Percentiles rank a stretch among this genome's conserved stretches.
Conservation (phyloP, 1,139 yeast species). For the Pichiaceae sp. region DNA sequence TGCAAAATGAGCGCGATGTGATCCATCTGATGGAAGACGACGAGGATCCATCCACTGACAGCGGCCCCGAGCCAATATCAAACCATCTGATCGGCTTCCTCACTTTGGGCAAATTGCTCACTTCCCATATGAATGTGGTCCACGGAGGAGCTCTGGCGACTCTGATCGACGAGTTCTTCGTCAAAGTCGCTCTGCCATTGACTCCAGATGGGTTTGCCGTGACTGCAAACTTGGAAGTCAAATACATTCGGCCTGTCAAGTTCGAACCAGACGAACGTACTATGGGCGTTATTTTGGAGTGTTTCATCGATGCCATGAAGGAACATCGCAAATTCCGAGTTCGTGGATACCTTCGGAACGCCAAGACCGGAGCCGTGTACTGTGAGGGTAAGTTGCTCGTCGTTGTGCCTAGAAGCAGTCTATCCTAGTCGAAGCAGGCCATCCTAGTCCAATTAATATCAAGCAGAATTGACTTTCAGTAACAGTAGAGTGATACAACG, state of each 20-base stretch:
- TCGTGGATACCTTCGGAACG: conserved; percentile 12
- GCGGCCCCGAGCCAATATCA: conserved; percentile 11
- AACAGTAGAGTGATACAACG: no score
- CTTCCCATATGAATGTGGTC: conserved; percentile 44
- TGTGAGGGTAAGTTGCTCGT: conserved; percentile 18
- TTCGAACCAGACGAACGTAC: conserved; percentile 7
- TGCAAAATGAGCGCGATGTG: conserved; percentile 1
- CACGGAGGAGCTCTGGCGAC: conserved; percentile 53
- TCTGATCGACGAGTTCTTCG: conserved; percentile 43
- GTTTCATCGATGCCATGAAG: conserved; percentile 11
- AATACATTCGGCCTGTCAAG: conserved; percentile 17
- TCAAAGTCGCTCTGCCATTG: conserved; percentile 43
- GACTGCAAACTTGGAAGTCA: conserved; percentile 20
- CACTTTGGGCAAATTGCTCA: conserved; percentile 35
- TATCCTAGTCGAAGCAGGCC: neutral
- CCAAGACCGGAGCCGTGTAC: conserved; percentile 9
- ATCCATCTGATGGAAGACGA: neutral
- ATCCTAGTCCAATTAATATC: no score
- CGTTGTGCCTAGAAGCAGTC: conserved; percentile 13
- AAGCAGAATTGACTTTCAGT: no score
- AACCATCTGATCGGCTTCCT: conserved; percentile 34
- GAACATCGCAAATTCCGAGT: conserved; percentile 15
- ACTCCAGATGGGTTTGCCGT: conserved; percentile 28
- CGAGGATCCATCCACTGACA: neutral
- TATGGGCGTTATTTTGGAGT: conserved; percentile 15